Conservation (phyloP, 2,329 filamentous ascomycete genomes). For the Camillea tinctor region DNA sequence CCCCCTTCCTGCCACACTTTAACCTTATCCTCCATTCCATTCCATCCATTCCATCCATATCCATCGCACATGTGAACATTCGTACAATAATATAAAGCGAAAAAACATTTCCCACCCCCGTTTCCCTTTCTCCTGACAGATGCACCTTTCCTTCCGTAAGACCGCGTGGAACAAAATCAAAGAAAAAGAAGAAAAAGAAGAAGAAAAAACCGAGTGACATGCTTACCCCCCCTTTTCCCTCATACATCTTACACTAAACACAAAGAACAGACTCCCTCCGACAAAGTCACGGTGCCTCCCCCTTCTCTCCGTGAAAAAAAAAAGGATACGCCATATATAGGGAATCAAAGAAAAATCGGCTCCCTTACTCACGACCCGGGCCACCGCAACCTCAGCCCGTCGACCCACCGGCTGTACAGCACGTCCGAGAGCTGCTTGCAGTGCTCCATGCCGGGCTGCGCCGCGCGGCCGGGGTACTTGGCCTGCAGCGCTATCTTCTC, state of each 20-base stretch:
- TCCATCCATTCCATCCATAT: no score
- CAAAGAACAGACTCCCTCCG: constrained; percentile 8
- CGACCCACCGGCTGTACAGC: constrained; percentile 86
- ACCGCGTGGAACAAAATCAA: no score
- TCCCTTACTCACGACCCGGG: constrained; percentile 34
- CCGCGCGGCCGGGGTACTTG: constrained; percentile 54
- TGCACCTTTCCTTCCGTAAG: no score
- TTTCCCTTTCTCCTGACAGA: no score
- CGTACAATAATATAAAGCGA: constrained; percentile 8
- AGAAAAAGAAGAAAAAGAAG: no score
- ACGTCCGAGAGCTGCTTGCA: constrained; percentile 86
- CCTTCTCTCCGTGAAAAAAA: neutral
- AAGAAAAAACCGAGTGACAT: no score
- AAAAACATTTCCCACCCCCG: constrained; percentile 8
- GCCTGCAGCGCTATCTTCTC: constrained; percentile 50
- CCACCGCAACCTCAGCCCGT: constrained; percentile 75
- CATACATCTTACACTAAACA: no score
- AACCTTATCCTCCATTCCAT: neutral
- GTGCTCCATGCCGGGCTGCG: constrained; percentile 81
- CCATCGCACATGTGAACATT: neutral
- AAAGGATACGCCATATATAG: no score
- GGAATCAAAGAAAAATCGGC: no score
- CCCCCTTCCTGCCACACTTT: no score
- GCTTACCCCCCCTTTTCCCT: no score
- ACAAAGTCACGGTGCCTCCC: no score